Conservation (phyloP, 2,329 filamentous ascomycete genomes). For the Fusarium concolor region DNA sequence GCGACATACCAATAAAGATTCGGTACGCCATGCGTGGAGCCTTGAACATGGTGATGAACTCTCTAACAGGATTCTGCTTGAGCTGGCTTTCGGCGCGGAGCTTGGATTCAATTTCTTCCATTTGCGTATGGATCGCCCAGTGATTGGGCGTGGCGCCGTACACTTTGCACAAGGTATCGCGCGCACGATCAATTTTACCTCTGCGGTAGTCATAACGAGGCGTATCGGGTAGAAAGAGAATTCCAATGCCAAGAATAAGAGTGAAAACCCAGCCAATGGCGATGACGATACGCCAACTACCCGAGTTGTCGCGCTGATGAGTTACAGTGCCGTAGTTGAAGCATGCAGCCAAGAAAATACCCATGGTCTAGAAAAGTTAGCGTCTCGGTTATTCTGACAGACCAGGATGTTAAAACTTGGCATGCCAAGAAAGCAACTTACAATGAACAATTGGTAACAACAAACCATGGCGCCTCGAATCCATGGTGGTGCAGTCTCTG, state of each 20-base stretch:
- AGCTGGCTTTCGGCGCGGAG: constrained; percentile 59
- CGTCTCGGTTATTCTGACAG: neutral
- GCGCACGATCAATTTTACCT: constrained; percentile 60
- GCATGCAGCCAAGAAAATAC: constrained; percentile 70
- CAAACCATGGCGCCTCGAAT: constrained; percentile 74
- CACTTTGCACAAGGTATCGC: constrained; percentile 60
- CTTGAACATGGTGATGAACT: constrained; percentile 70
- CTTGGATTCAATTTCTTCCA: constrained; percentile 66
- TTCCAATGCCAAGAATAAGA: constrained; percentile 60
- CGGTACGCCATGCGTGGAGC: constrained; percentile 73
- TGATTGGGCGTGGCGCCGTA: constrained; percentile 60
- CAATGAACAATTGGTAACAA: constrained; percentile 79
- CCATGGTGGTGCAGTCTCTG: constrained; percentile 75
- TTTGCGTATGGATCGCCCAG: constrained; percentile 59
- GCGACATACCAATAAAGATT: constrained; percentile 67
- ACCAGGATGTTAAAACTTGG: too few species aligned
- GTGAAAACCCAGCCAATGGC: constrained; percentile 65
- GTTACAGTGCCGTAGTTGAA: constrained; percentile 71
- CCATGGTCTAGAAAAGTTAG: constrained; percentile 52
- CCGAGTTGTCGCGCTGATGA: constrained; percentile 58
- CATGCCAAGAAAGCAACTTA: neutral
- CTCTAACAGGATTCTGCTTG: constrained; percentile 56
- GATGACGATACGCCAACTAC: constrained; percentile 71
- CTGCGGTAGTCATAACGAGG: constrained; percentile 63
- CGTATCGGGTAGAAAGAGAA: constrained; percentile 64